Base-by-base conservation (phyloP, 2,329 filamentous ascomycete species). In the Trichoderma sp. region DNA sequence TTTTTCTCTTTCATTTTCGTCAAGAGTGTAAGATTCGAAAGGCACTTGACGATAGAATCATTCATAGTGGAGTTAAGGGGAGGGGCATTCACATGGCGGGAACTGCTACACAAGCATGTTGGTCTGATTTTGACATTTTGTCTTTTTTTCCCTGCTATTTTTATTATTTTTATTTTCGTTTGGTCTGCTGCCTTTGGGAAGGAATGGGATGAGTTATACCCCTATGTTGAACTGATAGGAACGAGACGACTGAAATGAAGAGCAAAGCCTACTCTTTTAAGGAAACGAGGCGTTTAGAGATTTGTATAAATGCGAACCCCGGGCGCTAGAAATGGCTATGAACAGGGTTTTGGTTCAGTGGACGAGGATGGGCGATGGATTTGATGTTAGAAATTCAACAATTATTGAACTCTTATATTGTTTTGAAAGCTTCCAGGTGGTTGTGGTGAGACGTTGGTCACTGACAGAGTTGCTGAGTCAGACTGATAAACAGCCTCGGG, bases 141-240 rank as follows among this genome's bases (percentile, higher is more conserved):
- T 35, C 10, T 63, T 25, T 59, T 17, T 17, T 37, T 53, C 54
- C 0, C 56, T 37, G n/a, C 5, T n/a, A 8, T 19, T 29, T 13
- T 58, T 63, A 45, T 56, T 34, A 4, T 59, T 68, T 60, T 54
- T 56, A 4, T 27, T 50, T 25, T 25, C 25, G 19, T 35, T 57
- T 57, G 48, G 50, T 54, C 35, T 57, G 3, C 34, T 37, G 29
- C 45, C 34, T 56, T 39, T 39, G 67, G 60, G 54, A 65, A 65
- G 60, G 54, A 60, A 59, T 54, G 53, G 60, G 60, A 64, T 27
- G 37, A 68, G 67, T 52, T 68, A 68, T 64, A 67, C 67, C 67
- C 67, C 60, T 65, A 64, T 65, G 60, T 68, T 60, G 59, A 64
- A 53, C 59, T 68, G 59, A 64, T 64, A 58, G 59, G 53, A 56